Evolutionary conservation across 805 yeast genomes (phyloP), one percentile per base, ranked within the genome.

Genomic region (Pichia cabralensis): DNA sequence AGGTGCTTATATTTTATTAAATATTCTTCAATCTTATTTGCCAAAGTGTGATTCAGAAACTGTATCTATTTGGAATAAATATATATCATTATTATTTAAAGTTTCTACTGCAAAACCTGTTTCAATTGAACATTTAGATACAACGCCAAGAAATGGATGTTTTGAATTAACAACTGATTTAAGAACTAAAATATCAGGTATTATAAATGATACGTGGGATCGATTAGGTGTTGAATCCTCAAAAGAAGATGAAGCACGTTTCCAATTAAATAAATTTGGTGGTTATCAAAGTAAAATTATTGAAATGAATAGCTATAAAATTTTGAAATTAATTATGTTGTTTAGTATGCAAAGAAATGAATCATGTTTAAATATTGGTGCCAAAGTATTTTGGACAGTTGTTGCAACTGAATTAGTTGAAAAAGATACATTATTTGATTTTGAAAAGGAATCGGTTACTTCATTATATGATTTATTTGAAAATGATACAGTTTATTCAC

Each of bases 111-210:
- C 80, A n/a, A 75, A 73, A 46, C 78, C 86, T 0, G 71, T 80
- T 5, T 67, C 85, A 1, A 59, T 77, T 34, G 83, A 80, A 47
- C 81, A 76, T 43, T 61, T 83, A 36, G 69, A 84, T 3, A 78
- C 73, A 27, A 74, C 81, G 35, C 85, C 94, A 27, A 68, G 79
- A 51, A 74, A 74, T 42, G 86, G 86, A 1, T 74, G 86, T 40
- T 63, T 60, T 56, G 64, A 64, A 34, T 71, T 83, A 28, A 67
- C 83, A 1, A 77, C 76, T 9, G 76, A 72, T 46, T 58, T 82
- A 42, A 67, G 94, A 42, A 65, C 66, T 10, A 61, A 79, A 41
- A 67, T 78, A 28, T 73, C 85, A 0, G 44, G 42, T 11, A 54
- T 82, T 28, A 45, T 84, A 10, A 62, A 66, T 36, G 68, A 65